These are phyloP conservation scores for Termitomyces sp. DNA, from an alignment of 768 basidiomycete species.

Conservation along the genomic window DNA sequence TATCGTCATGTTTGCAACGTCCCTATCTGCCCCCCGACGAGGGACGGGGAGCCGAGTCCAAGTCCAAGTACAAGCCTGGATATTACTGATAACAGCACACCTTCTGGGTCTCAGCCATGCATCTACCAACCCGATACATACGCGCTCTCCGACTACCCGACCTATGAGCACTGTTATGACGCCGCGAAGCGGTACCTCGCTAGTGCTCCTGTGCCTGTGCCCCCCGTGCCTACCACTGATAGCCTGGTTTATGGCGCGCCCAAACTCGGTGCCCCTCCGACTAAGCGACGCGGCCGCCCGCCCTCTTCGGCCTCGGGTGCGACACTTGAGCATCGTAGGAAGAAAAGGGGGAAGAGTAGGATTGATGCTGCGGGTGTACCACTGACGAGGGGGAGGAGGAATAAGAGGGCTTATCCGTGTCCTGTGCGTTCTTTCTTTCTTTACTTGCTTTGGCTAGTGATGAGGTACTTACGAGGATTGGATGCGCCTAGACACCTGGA, in stretches of 20 bases:
- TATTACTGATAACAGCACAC: too few species aligned
- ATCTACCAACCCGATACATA: slow-evolving; percentile 12
- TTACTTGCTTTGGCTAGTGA: background rate
- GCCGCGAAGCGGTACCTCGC: slow-evolving; percentile 11
- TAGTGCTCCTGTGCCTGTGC: too few species aligned
- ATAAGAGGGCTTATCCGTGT: slow-evolving; percentile 48
- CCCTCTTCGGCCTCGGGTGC: background rate
- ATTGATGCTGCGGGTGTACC: background rate
- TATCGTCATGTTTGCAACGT: too few species aligned
- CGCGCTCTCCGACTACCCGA: slow-evolving; percentile 16
- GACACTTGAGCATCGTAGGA: background rate
- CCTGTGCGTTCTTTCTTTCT: slow-evolving; percentile 33
- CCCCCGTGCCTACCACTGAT: background rate
- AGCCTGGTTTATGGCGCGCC: too few species aligned
- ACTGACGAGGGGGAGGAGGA: slow-evolving; percentile 16
- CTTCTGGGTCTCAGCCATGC: background rate
- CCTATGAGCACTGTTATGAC: slow-evolving; percentile 22
- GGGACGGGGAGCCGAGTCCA: background rate
- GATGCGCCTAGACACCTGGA: slow-evolving; percentile 32
- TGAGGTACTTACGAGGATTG: background rate
- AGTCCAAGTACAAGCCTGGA: too few species aligned
- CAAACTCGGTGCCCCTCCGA: too few species aligned
- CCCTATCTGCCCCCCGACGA: background rate
- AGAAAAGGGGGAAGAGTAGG: slow-evolving; percentile 10
- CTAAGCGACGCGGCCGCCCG: background rate